A percentile compares a stretch with the other conserved stretches of the same genome.
Conservation (phyloP, 257 asterid species). For the Solanum gandarillasii region DNA sequence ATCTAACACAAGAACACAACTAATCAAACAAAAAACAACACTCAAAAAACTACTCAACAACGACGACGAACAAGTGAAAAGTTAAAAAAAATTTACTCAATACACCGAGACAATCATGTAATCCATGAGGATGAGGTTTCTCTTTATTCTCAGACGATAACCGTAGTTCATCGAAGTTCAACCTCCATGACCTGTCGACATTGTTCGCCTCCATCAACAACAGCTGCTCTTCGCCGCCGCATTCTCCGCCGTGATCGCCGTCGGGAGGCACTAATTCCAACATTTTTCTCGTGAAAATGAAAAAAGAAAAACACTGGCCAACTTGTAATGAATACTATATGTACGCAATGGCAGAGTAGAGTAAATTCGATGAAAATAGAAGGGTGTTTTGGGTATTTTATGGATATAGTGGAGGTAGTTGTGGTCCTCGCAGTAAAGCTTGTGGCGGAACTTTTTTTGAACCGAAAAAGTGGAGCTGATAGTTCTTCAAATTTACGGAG, state of each 20-base stretch:
- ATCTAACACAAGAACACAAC: background rate
- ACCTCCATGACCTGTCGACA: constrained; percentile 34
- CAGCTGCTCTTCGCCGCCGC: constrained; percentile 27
- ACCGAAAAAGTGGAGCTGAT: background rate
- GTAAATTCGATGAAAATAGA: background rate
- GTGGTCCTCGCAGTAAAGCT: background rate
- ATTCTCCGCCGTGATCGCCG: constrained; percentile 5
- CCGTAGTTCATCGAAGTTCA: constrained; percentile 33
- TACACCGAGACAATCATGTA: constrained; percentile 37
- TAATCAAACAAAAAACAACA: background rate
- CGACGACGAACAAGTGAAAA: background rate
- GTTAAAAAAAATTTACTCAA: constrained; percentile 8
- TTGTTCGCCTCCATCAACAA: constrained; percentile 19
- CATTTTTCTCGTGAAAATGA: background rate
- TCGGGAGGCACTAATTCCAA: constrained; percentile 11
- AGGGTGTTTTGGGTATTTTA: background rate
- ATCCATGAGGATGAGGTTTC: constrained; percentile 28
- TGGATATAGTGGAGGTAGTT: background rate
- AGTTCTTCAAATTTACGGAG: background rate
- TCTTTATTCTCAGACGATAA: constrained; percentile 27
- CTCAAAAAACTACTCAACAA: background rate
- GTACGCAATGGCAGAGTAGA: background rate
- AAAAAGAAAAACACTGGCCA: background rate
- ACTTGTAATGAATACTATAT: background rate
- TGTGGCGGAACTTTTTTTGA: background rate